phyloP scores from a whole-genome alignment of 164 flowering plant species.

The Taxillus chinensis region DNA sequence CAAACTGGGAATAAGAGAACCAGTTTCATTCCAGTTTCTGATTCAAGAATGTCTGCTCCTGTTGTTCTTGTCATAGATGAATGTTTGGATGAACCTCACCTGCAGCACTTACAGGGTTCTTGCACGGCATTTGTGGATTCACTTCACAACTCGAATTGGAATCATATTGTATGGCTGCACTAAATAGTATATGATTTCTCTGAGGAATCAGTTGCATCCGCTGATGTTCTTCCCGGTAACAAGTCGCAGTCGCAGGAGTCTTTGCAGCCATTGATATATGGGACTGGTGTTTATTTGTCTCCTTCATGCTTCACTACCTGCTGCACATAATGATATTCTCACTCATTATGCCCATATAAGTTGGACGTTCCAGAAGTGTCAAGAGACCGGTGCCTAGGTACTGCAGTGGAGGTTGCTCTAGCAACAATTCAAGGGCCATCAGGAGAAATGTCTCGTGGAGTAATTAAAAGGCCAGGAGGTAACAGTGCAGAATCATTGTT shows the following conservation, averaged over 20 bases:
- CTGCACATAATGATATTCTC: constrained; percentile 76
- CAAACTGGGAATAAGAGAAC: constrained; percentile 64
- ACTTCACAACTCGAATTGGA: constrained; percentile 70
- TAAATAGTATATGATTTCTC: constrained; percentile 81
- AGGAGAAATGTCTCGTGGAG: constrained; percentile 63
- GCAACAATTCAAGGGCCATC: constrained; percentile 85
- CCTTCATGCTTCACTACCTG: constrained; percentile 76
- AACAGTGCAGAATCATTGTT: constrained; percentile 82
- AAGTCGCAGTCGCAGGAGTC: constrained; percentile 67
- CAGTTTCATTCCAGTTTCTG: constrained; percentile 78
- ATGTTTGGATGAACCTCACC: constrained; percentile 83
- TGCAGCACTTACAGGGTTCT: constrained; percentile 89
- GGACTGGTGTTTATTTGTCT: constrained; percentile 83
- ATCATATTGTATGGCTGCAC: constrained; percentile 76
- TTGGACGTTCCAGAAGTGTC: constrained; percentile 62
- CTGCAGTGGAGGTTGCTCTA: constrained; percentile 90
- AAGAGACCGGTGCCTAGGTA: constrained; percentile 82
- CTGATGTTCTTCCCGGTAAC: constrained; percentile 87
- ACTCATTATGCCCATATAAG: constrained; percentile 68
- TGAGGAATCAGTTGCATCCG: constrained; percentile 82
- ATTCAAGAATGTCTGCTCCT: constrained; percentile 73
- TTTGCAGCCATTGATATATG: constrained; percentile 70
- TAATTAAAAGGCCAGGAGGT: constrained; percentile 73
- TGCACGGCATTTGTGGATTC: constrained; percentile 96
- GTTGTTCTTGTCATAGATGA: constrained; percentile 85